Evolutionary conservation across 2,329 filamentous ascomycete species (phyloP), one percentile per base, ranked within the genome.

Genomic region (Sordariomycetes sp.): DNA sequence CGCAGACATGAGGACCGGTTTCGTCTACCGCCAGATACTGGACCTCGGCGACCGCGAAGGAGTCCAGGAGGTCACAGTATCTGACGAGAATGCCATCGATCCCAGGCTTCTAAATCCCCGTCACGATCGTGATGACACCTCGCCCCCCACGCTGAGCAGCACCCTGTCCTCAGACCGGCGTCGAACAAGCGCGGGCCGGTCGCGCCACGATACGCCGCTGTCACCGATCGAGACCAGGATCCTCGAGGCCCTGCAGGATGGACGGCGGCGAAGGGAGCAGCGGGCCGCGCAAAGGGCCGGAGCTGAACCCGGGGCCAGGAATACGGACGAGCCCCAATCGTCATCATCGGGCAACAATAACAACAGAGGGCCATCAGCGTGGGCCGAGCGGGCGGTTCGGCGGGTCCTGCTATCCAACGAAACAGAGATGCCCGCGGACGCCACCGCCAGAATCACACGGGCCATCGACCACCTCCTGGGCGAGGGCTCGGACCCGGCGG

Each of bases 1-100:
- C 45, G 86, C 86, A 5, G 89, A 94, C 68, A 72, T 89, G 54
- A 79, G 88, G 34, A 80, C 76, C 62, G 81, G 84, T 24, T 84
- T 89, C 60, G 74, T 78, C 53, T 77, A 81, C 55, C 82, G 85
- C 52, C 89, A 94, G 66, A 78, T 87, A 35, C 74, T 94, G 34
- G 73, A 79, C 32, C 75, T 92, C 50, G 79, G 84, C 13, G 55
- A 56, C 15, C 66, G 48, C 17, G 59, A 60, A 39, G 56, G 53
- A 15, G 48, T 53, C 17, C 35, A 57, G n/a, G n/a, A 56, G 36
- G 48, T 85, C 20, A 72, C 75, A 52, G 74, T 85, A 13, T 75
- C 78, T 8, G 81, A 85, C 58, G 74, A 74, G 28, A 75, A 71
- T 56, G 75, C 75, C 0, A 78, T 81, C 59, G 79, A 82, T 53